phyloP scores from a whole-genome alignment of 768 basidiomycete species.

The Udeniomyces megalosporus region DNA sequence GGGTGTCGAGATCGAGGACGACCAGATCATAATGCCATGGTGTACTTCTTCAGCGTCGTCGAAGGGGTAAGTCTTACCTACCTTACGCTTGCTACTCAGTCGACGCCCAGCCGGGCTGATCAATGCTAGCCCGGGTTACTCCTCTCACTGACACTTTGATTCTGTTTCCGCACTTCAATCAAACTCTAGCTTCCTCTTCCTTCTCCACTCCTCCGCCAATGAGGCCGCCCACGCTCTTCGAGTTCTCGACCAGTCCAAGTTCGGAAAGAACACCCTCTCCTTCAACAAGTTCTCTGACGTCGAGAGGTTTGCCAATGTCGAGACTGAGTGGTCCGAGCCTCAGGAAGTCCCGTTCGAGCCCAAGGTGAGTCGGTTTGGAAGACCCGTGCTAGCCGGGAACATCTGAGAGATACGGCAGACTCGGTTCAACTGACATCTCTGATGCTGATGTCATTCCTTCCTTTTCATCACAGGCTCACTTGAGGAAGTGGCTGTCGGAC shows the following conservation, averaged over 20 bases:
- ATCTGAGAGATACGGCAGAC: not conserved
- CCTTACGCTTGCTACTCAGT: not conserved
- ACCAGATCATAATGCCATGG: conserved; percentile 77
- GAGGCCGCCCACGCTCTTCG: conserved; percentile 29
- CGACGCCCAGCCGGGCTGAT: too few relatives aligned
- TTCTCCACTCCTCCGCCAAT: conserved; percentile 33
- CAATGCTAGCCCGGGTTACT: too few relatives aligned
- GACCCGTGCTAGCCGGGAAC: not conserved
- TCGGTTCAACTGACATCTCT: not conserved
- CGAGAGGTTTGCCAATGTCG: conserved; percentile 56
- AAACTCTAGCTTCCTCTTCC: conserved; percentile 59
- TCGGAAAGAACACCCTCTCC: conserved; percentile 73
- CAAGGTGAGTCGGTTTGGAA: conserved; percentile 37
- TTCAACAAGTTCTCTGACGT: conserved; percentile 81
- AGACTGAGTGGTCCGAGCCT: conserved; percentile 51
- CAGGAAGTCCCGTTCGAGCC: conserved; percentile 54
- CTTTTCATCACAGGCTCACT: conserved; percentile 53
- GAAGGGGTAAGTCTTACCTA: conserved; percentile 55
- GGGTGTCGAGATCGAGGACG: conserved; percentile 56
- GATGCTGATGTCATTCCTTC: not conserved
- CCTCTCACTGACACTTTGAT: conserved; percentile 19
- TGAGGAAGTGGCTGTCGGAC: conserved; percentile 88
- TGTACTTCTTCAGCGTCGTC: conserved; percentile 64
- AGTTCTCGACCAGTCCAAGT: conserved; percentile 35
- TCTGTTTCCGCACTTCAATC: conserved; percentile 15